Base-by-base conservation (phyloP, 306 rosid species). In the Gleditsia sinensis region DNA sequence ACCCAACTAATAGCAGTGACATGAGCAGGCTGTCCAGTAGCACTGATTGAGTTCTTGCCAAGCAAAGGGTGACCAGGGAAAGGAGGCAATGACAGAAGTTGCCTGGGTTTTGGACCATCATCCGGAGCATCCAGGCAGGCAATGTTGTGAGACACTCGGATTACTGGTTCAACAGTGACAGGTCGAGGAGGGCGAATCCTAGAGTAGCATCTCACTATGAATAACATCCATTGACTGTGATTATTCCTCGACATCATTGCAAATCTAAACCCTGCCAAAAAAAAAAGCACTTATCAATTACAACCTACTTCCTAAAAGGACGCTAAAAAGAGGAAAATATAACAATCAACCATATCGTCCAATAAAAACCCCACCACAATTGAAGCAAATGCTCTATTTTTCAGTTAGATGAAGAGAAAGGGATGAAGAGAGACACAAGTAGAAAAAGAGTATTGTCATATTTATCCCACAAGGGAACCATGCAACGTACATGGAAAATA, bases 1-100 rank as follows among this genome's bases (percentile, higher is more conserved):
- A 91, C 80, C 98, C 98, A 91, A 50, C 85, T 91, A 74, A 94
- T 77, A 54, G 98, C 95, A 3, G 98, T 88, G 53, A 89, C 84
- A 63, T 51, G 84, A 60, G 75, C 57, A 12, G 73, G 58, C 43
- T 70, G 72, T 51, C 89, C 78, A 17, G 74, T 65, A 57, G 36
- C 63, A 58, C 51, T 57, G 68, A 8, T 60, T 2, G 85, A 72
- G 77, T 68, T 83, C 86, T 76, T 93, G 19, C 81, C 88, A 14
- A 94, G 97, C 77, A 86, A 71, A 39, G 83, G 86, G 70, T 77
- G 80, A 46, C 73, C 72, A 32, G 98, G 94, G 69, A 94, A 94
- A 30, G 93, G 89, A 28, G 97, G 98, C 89, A 94, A 33, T 1
- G 93, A 89, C 3, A 94, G 83, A 7, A 89, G 82, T 75, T 94